Evolutionary conservation across 208 protist species (phyloP).

Genomic region (Leptomonas pyrrhocoris): DNA sequence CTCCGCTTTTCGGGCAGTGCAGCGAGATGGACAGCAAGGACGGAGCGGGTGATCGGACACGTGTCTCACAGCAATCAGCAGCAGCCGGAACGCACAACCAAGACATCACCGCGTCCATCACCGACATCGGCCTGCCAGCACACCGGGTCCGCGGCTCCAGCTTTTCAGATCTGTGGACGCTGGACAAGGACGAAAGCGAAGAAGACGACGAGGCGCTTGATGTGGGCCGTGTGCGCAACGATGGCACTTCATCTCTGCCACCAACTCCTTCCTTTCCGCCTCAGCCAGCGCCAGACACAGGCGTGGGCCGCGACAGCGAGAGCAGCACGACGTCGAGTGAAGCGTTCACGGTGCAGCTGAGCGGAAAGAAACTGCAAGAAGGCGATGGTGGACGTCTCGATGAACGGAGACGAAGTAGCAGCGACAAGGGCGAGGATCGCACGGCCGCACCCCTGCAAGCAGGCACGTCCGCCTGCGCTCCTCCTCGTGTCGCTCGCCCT

Average conservation of each 20-base stretch:
- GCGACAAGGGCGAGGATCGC: neutral
- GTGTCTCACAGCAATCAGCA: neutral
- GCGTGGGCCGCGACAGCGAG: neutral
- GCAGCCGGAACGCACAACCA: neutral
- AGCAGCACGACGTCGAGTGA: slow-evolving; percentile 10
- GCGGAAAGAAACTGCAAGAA: neutral
- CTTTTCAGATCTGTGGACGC: slow-evolving; percentile 25
- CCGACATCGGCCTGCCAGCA: neutral
- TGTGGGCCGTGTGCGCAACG: neutral
- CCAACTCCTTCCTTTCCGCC: neutral
- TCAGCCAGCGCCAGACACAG: neutral
- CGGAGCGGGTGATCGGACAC: too few species aligned
- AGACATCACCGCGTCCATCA: neutral
- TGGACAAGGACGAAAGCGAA: slow-evolving; percentile 22
- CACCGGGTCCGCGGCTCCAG: neutral
- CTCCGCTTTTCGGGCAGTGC: too few species aligned
- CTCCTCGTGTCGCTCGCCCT: neutral
- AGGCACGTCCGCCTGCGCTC: neutral
- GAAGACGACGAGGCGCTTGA: neutral
- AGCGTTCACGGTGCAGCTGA: slow-evolving; percentile 6
- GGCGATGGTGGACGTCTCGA: neutral
- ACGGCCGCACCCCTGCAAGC: neutral
- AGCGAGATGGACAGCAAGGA: too few species aligned
- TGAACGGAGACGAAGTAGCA: neutral
- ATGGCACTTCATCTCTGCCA: neutral